Evolutionary conservation across 2,329 filamentous ascomycete species (phyloP).

Genomic region (Trichoderma semiorbis): DNA sequence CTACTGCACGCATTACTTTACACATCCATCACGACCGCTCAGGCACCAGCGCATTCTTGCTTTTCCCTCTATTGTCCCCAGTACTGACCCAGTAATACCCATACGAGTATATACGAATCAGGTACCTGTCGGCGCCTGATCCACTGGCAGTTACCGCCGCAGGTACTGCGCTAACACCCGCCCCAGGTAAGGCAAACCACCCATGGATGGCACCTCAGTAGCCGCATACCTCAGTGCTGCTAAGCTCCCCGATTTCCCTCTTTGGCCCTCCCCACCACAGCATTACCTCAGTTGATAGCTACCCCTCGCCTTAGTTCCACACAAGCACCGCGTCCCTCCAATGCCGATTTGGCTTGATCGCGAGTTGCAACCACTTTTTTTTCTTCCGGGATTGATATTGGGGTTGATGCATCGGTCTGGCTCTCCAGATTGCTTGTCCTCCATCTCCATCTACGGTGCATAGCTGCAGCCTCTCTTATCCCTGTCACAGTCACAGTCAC

Average conservation of each 20-base stretch:
- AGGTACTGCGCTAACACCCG: slow-evolving; percentile 18
- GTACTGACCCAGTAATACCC: background rate
- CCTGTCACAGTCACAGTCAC: background rate
- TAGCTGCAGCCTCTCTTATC: background rate
- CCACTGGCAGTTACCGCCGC: background rate
- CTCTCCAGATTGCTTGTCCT: background rate
- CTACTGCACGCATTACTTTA: background rate
- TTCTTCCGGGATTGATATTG: background rate
- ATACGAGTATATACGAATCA: background rate
- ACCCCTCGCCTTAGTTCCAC: slow-evolving; percentile 32
- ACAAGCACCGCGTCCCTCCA: slow-evolving; percentile 35
- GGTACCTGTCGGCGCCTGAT: background rate
- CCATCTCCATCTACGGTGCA: background rate
- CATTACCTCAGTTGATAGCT: slow-evolving; percentile 16
- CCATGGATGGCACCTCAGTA: background rate
- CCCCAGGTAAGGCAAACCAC: slow-evolving; percentile 6
- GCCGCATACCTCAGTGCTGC: background rate
- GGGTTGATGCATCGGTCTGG: background rate
- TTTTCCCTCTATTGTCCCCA: no score
- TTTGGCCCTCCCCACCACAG: slow-evolving; percentile 10
- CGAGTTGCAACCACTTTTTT: slow-evolving; percentile 1
- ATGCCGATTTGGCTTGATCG: slow-evolving; percentile 26
- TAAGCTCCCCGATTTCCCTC: background rate
- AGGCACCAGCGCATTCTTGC: background rate
- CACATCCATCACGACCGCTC: background rate